Conservation (phyloP, 352 stramenopile species). For the Phytophthora macrochlamydospora region DNA sequence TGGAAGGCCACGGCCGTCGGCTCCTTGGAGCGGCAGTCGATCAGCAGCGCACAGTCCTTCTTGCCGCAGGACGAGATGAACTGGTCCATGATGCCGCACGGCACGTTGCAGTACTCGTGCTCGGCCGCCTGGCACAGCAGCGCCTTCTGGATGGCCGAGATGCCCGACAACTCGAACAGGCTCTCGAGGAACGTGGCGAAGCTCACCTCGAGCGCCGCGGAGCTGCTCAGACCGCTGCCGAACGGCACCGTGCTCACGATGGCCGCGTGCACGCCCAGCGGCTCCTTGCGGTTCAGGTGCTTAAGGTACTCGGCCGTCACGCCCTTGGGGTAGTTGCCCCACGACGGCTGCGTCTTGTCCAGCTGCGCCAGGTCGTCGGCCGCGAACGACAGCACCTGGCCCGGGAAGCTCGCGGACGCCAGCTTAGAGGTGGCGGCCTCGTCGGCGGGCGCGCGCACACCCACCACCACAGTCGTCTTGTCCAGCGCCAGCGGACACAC, state of each 20-base stretch:
- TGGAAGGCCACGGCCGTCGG: slow-evolving; percentile 84
- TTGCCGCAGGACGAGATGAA: slow-evolving; percentile 93
- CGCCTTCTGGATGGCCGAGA: slow-evolving; percentile 80
- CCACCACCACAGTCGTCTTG: slow-evolving; percentile 90
- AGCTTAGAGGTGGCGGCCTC: slow-evolving; percentile 35
- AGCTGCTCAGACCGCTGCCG: slow-evolving; percentile 92
- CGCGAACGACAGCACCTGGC: slow-evolving; percentile 51
- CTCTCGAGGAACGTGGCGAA: slow-evolving; percentile 93
- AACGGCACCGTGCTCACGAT: slow-evolving; percentile 93
- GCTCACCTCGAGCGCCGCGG: slow-evolving; percentile 92
- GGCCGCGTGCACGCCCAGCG: slow-evolving; percentile 81
- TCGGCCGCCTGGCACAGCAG: slow-evolving; percentile 94
- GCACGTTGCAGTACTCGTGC: slow-evolving; percentile 94
- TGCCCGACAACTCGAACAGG: slow-evolving; percentile 60
- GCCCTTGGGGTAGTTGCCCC: slow-evolving; percentile 95
- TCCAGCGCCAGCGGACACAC: slow-evolving; percentile 94
- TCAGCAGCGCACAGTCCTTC: slow-evolving; percentile 86
- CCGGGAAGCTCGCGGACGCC: slow-evolving; percentile 67
- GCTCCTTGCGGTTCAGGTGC: slow-evolving; percentile 39
- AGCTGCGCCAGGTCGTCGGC: slow-evolving; percentile 55
- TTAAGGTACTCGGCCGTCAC: slow-evolving; percentile 92
- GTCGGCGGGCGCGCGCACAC: slow-evolving; percentile 36
- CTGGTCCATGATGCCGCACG: slow-evolving; percentile 97
- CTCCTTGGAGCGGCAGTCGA: slow-evolving; percentile 93
- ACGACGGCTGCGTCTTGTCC: slow-evolving; percentile 61